These are phyloP conservation scores for Acanthamoeba polyphaga DNA, from an alignment of 208 protist species.

Conservation along the genomic window DNA sequence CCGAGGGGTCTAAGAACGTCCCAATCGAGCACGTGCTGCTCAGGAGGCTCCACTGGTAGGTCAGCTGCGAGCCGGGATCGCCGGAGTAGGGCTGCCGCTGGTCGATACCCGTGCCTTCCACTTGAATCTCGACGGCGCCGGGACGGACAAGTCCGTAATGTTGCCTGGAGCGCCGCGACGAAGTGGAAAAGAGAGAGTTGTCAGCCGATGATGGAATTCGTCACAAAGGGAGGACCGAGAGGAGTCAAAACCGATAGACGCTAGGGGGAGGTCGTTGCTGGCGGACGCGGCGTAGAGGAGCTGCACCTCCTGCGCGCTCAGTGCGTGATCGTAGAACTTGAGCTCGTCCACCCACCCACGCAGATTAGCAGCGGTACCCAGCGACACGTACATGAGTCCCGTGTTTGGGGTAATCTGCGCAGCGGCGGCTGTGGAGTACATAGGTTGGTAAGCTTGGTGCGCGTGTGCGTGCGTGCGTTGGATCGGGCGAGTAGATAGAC, in stretches of 20 bases:
- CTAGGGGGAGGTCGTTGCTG: neutral
- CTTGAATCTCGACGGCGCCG: neutral
- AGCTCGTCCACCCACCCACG: neutral
- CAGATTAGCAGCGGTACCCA: neutral
- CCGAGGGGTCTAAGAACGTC: neutral
- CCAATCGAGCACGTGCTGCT: neutral
- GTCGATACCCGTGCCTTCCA: neutral
- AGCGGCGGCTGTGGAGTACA: too few species aligned
- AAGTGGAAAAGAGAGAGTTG: neutral
- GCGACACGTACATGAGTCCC: neutral
- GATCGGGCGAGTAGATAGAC: neutral
- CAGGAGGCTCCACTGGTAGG: neutral
- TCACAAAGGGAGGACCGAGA: neutral
- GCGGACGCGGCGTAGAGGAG: neutral
- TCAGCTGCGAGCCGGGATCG: neutral
- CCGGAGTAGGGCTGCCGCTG: neutral
- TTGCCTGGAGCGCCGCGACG: neutral
- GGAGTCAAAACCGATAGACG: neutral
- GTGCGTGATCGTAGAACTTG: slow-evolving; percentile 32
- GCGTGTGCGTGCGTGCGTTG: neutral
- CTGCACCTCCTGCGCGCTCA: neutral
- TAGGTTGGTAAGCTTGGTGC: too few species aligned
- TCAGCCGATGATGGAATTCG: neutral
- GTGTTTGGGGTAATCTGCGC: neutral
- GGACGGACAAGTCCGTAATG: neutral